Percentiles rank a stretch among this genome's conserved stretches.
Evolutionary conservation across 1,284 basidiomycete species (phyloP).

Genomic region (Xerocomus cyaneibrunnescens): DNA sequence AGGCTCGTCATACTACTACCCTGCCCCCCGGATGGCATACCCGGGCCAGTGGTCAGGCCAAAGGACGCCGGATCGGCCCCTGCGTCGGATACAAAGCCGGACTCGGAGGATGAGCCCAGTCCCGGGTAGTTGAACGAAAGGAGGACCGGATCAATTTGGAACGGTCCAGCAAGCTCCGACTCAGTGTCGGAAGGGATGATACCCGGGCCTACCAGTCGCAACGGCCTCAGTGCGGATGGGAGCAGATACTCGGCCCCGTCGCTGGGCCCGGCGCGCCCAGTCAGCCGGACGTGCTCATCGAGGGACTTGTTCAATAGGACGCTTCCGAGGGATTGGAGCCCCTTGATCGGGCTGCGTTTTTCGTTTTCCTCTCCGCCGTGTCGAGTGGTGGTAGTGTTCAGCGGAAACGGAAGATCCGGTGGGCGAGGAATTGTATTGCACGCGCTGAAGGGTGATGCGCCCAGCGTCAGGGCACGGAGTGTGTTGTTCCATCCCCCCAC

Average conservation of each 20-base stretch:
- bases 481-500: neutral
- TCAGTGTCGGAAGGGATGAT: constrained; percentile 2
- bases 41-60: neutral
- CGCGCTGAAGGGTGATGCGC: neutral
- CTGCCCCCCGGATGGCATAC: neutral
- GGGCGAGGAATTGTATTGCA: neutral
- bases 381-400: neutral
- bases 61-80: neutral
- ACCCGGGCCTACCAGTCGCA: constrained; percentile 23
- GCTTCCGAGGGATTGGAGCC: constrained; percentile 22
- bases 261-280: neutral
- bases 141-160: constrained; percentile 31
- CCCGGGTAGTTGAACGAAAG: constrained; percentile 20
- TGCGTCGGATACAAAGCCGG: neutral
- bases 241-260: constrained; percentile 10
- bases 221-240: constrained; percentile 18
- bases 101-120: neutral
- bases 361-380: neutral
- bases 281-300: constrained; percentile 13
- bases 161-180: neutral
- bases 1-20: neutral
- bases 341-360: neutral
- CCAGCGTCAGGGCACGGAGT: neutral
- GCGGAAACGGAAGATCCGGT: neutral
- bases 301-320: constrained; percentile 20